Percentiles rank a stretch among this genome's conserved stretches.
phyloP scores from a whole-genome alignment of 768 basidiomycete genomes.

The Psilocybe cyanescens region DNA sequence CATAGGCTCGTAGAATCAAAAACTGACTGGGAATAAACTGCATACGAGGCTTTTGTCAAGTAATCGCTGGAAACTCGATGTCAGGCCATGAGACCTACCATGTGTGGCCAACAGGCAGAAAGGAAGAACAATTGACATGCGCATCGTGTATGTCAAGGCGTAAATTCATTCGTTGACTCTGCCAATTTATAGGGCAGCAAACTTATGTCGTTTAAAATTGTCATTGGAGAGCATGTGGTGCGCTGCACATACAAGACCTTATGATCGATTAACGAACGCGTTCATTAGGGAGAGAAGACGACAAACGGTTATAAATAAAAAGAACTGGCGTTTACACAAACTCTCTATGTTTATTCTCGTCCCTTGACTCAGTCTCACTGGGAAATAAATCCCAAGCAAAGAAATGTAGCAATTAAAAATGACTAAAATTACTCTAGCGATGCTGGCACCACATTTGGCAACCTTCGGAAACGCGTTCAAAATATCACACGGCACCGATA shows the following conservation, averaged over 20 bases:
- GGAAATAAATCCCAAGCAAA: not conserved
- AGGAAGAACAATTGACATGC: not conserved
- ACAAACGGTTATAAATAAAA: not conserved
- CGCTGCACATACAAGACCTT: conserved; percentile 9
- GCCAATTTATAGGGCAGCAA: conserved; percentile 5
- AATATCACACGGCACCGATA: too few relatives aligned
- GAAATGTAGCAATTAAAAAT: not conserved
- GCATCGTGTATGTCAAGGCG: not conserved
- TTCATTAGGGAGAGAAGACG: not conserved
- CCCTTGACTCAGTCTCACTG: not conserved
- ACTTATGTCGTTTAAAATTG: not conserved
- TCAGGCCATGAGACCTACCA: not conserved
- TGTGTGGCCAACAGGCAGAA: not conserved
- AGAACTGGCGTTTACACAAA: too few relatives aligned
- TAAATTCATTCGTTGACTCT: not conserved
- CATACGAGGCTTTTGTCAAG: not conserved
- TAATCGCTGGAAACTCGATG: not conserved
- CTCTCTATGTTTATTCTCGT: too few relatives aligned
- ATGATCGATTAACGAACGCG: conserved; percentile 9
- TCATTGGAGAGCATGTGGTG: conserved; percentile 9
- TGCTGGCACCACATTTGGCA: not conserved
- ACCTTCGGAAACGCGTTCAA: not conserved
- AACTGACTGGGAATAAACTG: conserved; percentile 21
- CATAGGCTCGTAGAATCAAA: conserved; percentile 28
- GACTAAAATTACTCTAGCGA: not conserved